Evolutionary conservation across 2,329 filamentous ascomycete genomes (phyloP).

Genomic region (Ustilaginoidea virens): DNA sequence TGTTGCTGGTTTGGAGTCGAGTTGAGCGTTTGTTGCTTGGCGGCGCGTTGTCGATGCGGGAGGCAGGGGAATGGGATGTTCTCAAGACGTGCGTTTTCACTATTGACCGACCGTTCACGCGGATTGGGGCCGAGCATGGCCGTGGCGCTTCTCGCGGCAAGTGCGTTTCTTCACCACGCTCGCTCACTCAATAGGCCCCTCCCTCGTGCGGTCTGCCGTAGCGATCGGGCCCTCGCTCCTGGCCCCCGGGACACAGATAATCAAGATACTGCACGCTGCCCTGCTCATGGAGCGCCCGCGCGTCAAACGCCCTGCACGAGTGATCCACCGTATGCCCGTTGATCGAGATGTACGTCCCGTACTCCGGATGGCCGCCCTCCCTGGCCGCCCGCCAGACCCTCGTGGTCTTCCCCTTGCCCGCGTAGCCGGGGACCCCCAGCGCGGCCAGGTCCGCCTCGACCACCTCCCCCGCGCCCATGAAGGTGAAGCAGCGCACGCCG

Average conservation of each 20-base stretch:
- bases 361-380: conserved; percentile 5
- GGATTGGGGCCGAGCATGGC: no score
- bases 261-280: conserved; percentile 15
- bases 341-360: conserved; percentile 19
- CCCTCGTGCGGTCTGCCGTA: conserved; percentile 7
- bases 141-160: no score
- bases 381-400: background rate
- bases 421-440: conserved; percentile 4
- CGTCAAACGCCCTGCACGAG: conserved; percentile 18
- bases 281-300: conserved; percentile 20
- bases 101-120: no score
- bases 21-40: no score
- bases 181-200: conserved; percentile 9
- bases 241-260: conserved; percentile 4
- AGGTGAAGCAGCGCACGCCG: conserved; percentile 26
- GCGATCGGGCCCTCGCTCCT: background rate
- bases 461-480: conserved; percentile 18
- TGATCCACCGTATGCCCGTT: conserved; percentile 22
- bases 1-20: no score
- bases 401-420: background rate
- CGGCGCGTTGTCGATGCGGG: no score
- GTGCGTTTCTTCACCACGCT: no score
- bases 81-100: no score
- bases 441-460: conserved; percentile 9
- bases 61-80: no score